A percentile compares a stretch with the other conserved stretches of the same genome.
These are phyloP conservation scores for Calonectria pauciramosa DNA, from an alignment of 2,329 filamentous ascomycete species.

Conservation along the genomic window DNA sequence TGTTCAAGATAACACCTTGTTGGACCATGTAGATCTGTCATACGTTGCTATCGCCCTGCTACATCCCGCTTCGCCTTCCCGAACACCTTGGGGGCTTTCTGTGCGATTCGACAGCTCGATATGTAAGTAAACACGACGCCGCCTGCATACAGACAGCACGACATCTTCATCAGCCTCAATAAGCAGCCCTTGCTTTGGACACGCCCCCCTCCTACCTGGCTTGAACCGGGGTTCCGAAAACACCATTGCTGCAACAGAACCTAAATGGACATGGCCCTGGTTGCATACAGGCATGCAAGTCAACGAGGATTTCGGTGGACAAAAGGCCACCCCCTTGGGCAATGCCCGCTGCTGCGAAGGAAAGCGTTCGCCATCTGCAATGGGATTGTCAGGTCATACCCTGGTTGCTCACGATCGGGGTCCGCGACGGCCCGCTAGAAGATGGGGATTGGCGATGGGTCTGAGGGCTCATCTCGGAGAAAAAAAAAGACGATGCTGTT, in stretches of 20 bases:
- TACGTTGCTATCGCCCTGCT: neutral
- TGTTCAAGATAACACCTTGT: slow-evolving; percentile 3
- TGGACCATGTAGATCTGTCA: neutral
- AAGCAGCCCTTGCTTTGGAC: neutral
- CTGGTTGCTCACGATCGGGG: slow-evolving; percentile 24
- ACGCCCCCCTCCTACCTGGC: neutral
- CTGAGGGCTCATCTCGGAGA: neutral
- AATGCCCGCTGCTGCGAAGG: neutral
- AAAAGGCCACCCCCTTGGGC: slow-evolving; percentile 19
- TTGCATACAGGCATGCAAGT: slow-evolving; percentile 36
- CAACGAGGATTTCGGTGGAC: slow-evolving; percentile 19
- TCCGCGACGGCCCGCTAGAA: slow-evolving; percentile 29
- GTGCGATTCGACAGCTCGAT: slow-evolving; percentile 10
- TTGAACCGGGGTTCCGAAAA: neutral
- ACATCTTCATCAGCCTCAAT: slow-evolving; percentile 22
- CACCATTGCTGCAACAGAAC: slow-evolving; percentile 35
- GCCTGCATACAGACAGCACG: neutral
- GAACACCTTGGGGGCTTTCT: neutral
- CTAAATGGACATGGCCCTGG: slow-evolving; percentile 38
- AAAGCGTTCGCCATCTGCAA: slow-evolving; percentile 7
- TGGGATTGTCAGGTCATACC: slow-evolving; percentile 13
- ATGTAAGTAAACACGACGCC: neutral
- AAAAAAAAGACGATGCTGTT: neutral
- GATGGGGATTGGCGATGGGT: neutral
- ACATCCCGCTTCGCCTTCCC: neutral